A percentile compares a stretch with the other conserved stretches of the same genome.
phyloP scores from a whole-genome alignment of 305 asterid genomes.

The Stenogyne calaminthoides region DNA sequence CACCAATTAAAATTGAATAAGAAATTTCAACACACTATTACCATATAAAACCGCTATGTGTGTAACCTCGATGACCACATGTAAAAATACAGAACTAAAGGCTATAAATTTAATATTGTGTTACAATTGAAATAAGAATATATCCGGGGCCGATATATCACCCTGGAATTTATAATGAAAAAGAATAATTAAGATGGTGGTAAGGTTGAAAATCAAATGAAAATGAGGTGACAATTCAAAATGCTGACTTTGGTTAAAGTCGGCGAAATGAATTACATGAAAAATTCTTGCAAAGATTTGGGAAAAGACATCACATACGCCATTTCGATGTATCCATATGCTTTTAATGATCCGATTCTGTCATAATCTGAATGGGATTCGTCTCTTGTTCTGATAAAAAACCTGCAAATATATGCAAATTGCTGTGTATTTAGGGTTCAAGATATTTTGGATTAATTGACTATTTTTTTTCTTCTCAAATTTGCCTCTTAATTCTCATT shows the following conservation, averaged over 20 bases:
- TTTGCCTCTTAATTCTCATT: background rate
- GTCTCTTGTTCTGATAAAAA: background rate
- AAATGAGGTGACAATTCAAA: slow-evolving; percentile 31
- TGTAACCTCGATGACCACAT: background rate
- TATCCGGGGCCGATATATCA: slow-evolving; percentile 1
- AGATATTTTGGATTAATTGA: background rate
- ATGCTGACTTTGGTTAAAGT: slow-evolving; percentile 31
- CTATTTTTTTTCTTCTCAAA: background rate
- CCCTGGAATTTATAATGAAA: background rate
- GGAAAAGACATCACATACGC: slow-evolving; percentile 30
- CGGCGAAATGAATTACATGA: slow-evolving; percentile 4
- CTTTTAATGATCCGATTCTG: slow-evolving; percentile 36
- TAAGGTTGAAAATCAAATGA: slow-evolving; percentile 15
- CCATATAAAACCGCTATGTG: background rate
- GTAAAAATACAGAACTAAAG: background rate
- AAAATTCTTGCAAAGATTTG: slow-evolving; percentile 30
- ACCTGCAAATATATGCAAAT: background rate
- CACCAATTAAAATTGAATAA: background rate
- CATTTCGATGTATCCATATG: slow-evolving; percentile 19
- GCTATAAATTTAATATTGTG: background rate
- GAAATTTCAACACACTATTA: background rate
- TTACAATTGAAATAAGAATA: slow-evolving; percentile 15
- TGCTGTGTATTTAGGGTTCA: slow-evolving; percentile 7
- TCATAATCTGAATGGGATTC: slow-evolving; percentile 11
- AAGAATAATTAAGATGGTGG: background rate